A percentile compares a stretch with the other conserved stretches of the same genome.
Conservation (phyloP, 1,284 basidiomycete species). For the Pyrrhoderma noxium region DNA sequence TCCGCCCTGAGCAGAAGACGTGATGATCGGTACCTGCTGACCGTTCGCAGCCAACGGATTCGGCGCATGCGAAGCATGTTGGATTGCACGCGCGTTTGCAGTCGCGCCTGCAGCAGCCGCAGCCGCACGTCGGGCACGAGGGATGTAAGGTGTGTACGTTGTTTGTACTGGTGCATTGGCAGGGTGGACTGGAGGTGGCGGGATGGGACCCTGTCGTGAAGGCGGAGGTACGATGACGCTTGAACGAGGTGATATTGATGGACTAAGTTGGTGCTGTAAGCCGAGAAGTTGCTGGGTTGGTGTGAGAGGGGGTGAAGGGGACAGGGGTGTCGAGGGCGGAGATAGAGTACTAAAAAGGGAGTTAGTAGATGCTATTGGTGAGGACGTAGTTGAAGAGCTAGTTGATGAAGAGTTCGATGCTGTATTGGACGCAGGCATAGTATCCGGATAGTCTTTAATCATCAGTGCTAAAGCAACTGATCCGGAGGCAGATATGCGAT, state of each 20-base stretch:
- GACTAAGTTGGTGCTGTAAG: constrained; percentile 25
- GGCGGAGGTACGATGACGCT: constrained; percentile 53
- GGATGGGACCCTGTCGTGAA: constrained; percentile 35
- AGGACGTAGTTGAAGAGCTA: constrained; percentile 21
- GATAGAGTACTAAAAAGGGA: constrained; percentile 25
- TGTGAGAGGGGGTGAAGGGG: constrained; percentile 19
- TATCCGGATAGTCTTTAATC: constrained; percentile 90
- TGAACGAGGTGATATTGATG: constrained; percentile 27
- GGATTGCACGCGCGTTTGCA: constrained; percentile 12
- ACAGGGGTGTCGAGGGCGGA: constrained; percentile 19
- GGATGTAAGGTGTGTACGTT: constrained; percentile 76
- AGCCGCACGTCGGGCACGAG: constrained; percentile 46
- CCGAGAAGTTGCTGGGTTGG: constrained; percentile 7
- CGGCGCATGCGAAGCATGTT: constrained; percentile 22
- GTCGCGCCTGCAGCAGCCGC: constrained; percentile 25
- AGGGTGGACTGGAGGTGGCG: constrained; percentile 32
- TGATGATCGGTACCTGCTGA: constrained; percentile 61
- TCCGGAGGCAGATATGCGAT: constrained; percentile 75
- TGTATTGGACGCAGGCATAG: constrained; percentile 34
- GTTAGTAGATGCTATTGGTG: constrained; percentile 22
- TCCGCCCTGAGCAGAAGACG: constrained; percentile 69
- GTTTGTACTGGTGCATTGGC: constrained; percentile 37
- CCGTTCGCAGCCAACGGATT: constrained; percentile 51
- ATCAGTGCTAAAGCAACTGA: constrained; percentile 90
- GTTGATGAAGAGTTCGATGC: constrained; percentile 17